Conservation (phyloP, 164 flowering plant genomes). For the Dillenia turbinata region DNA sequence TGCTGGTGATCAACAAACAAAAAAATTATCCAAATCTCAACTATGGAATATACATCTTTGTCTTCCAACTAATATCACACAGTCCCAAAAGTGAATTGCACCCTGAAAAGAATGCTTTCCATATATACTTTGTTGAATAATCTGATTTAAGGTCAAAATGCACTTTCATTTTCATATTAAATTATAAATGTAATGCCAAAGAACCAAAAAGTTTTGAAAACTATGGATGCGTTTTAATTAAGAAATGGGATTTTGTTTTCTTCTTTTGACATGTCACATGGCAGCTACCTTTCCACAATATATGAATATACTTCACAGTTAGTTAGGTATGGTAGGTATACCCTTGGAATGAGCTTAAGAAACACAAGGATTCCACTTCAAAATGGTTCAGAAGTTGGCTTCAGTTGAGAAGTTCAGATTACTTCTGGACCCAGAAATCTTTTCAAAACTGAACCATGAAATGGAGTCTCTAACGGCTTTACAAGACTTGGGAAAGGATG, state of each 20-base stretch:
- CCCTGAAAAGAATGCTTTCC: conserved; percentile 13
- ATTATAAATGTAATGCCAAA: too few relatives aligned
- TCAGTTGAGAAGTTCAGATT: conserved; percentile 29
- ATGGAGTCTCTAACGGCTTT: too few relatives aligned
- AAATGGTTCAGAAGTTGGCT: conserved; percentile 21
- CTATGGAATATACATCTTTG: conserved; percentile 21
- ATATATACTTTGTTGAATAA: conserved; percentile 4
- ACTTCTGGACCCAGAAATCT: conserved; percentile 25
- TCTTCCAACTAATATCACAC: conserved; percentile 34
- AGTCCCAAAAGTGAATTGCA: conserved; percentile 24
- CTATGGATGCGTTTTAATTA: background rate
- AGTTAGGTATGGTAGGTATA: conserved; percentile 25
- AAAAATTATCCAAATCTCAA: conserved; percentile 6
- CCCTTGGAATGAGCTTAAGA: conserved; percentile 16
- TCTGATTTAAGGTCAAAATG: background rate
- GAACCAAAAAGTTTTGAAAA: too few relatives aligned
- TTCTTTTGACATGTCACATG: too few relatives aligned
- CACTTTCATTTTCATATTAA: too few relatives aligned
- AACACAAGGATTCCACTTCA: conserved; percentile 14
- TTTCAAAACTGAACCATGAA: background rate
- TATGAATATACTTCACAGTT: background rate
- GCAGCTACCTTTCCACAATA: background rate
- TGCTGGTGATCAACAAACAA: too few relatives aligned
- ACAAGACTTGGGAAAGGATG: too few relatives aligned
- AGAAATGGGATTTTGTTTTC: background rate